Evolutionary conservation across 2,329 filamentous ascomycete species (phyloP), one percentile per base, ranked within the genome.

Genomic region (Alternaria infectoria): DNA sequence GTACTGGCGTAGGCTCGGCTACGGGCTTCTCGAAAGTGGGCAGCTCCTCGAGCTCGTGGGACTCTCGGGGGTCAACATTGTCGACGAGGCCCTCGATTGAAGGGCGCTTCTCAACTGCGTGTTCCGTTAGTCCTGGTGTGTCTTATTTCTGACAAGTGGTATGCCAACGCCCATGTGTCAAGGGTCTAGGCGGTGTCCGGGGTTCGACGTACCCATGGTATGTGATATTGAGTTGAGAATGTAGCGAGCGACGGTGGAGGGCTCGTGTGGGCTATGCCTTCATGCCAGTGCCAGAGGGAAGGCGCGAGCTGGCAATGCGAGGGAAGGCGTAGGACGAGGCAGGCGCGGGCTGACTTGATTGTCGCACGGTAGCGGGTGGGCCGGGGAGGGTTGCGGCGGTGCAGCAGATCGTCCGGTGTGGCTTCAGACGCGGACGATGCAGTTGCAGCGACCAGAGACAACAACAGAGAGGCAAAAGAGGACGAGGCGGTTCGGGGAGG

Each of bases 61-160:
- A 77, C 32, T 74, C 72, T 40, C 76, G 75, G 25, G 77, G 76
- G 61, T 78, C 76, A 61, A 79, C 61, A 61, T 80, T 78, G 67
- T 79, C 77, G 68, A 79, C 75, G 66, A 79, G 74, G 54, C 76
- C 76, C 64, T 80, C 77, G 72, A 69, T 75, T 46, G 77, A 80
- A 68, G 74, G 73, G 66, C 77, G 76, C 67, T 79, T 79, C 67
- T 79, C 77, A 66, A 74, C 76, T 77, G 69, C 40, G 21, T 46
- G 32, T 3, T 51, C n/a, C 45, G 74, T 79, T 64, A 76, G 71
- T 63, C 25, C n/a, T 30, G 57, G 36, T 11, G 19, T 17, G n/a
- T 36, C 4, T 8, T 7, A 45, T 56, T 44, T 6, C 13, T n/a
- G 32, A 44, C 11, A 36, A 19, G 32, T 19, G 15, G 26, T n/a